Base-by-base conservation (phyloP, 306 rosid genomes). In the Abrus precatorius region DNA sequence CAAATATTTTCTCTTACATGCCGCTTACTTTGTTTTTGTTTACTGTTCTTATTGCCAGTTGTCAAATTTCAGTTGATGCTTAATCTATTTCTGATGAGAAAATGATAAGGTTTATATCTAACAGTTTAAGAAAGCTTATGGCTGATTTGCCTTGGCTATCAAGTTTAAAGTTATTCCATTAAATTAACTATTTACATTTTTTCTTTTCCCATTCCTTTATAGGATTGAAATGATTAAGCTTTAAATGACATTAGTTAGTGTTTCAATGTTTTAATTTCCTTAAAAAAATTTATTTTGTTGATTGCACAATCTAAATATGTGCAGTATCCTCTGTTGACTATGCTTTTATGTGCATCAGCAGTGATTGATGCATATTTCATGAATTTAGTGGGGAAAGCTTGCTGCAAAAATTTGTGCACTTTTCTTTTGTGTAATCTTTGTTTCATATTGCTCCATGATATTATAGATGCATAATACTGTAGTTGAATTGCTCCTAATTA, bases 81-180 rank as follows among this genome's bases (percentile, higher is more conserved):
- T 57, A 50, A 41, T 73, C 36, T 69, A 52, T 64, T 80, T 44
- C 72, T 76, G 47, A 30, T 80, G 7, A 54, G 59, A 70, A 53
- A 34, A 61, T 55, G 7, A 41, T 1, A 2, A 65, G 9, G 52
- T 59, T 40, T 48, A 5, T 74, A 30, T 73, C 52, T 56, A 30
- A 56, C 32, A 38, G 8, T 68, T 69, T 12, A 30, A 30, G 55
- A 60, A n/a, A 48, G 34, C 6, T 66, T 28, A 49, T 32, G 66
- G 38, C 41, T 65, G n/a, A 33, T 55, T 77, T 78, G 8, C 63
- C 68, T 43, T 77, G 40, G 74, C 14, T 44, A 59, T 68, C 60
- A 30, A 68, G 63, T 67, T 75, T 20, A 29, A 59, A 38, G 32
- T 75, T 29, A 1, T 68, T 82, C 29, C 44, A 57, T 12, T n/a